phyloP scores from a whole-genome alignment of 2,329 filamentous ascomycete species.

The Coniella vitis region DNA sequence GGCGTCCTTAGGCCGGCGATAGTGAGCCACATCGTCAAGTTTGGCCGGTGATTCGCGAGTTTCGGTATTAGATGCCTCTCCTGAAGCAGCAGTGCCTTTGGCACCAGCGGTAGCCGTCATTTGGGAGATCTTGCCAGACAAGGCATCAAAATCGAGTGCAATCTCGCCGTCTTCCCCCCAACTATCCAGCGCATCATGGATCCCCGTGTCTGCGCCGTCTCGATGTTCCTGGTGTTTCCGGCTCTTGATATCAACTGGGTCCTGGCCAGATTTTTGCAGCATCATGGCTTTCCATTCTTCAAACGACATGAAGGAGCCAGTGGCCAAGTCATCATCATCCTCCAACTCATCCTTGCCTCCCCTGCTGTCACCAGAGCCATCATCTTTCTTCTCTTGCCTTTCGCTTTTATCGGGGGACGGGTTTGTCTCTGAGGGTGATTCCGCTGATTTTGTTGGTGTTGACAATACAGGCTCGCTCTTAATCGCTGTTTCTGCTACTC shows the following conservation, averaged over 20 bases:
- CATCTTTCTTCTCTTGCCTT: not conserved
- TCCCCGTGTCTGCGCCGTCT: slow-evolving; percentile 42
- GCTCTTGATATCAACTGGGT: slow-evolving; percentile 57
- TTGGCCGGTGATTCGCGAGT: slow-evolving; percentile 37
- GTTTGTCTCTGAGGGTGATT: slow-evolving; percentile 8
- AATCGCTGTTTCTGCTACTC: not conserved
- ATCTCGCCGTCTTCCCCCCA: slow-evolving; percentile 88
- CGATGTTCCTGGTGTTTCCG: slow-evolving; percentile 47
- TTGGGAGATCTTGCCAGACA: slow-evolving; percentile 39
- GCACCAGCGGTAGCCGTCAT: slow-evolving; percentile 27
- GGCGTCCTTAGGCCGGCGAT: slow-evolving; percentile 77
- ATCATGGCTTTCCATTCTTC: slow-evolving; percentile 98
- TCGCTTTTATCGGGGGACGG: not conserved
- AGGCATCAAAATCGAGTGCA: slow-evolving; percentile 46
- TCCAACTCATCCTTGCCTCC: slow-evolving; percentile 37
- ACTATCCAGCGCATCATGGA: slow-evolving; percentile 65
- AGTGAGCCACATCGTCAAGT: slow-evolving; percentile 43
- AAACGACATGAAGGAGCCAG: slow-evolving; percentile 79
- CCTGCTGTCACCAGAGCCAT: slow-evolving; percentile 17
- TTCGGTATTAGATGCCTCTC: slow-evolving; percentile 17
- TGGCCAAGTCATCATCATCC: slow-evolving; percentile 60
- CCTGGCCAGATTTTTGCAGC: slow-evolving; percentile 75
- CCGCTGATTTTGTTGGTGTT: slow-evolving; percentile 8
- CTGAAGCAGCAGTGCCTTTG: slow-evolving; percentile 11
- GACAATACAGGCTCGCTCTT: not conserved